Conservation (phyloP, 495 filamentous ascomycete genomes). For the Hypoxylon rickii region DNA sequence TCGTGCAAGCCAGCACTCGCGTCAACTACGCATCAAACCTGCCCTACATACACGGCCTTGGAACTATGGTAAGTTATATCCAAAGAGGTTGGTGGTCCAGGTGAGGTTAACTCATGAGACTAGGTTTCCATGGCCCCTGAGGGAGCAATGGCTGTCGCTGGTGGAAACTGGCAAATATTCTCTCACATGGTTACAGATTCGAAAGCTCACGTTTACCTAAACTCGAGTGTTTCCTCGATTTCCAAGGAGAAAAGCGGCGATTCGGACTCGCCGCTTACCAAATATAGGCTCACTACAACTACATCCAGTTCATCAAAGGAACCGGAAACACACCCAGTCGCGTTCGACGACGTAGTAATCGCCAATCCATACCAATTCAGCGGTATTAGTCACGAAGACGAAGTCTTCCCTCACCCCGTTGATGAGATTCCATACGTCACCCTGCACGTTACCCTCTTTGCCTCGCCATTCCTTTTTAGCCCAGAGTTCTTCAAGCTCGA, state of each 20-base stretch:
- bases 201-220: constrained; percentile 63
- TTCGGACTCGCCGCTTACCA: constrained; percentile 26
- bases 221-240: constrained; percentile 70
- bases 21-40: constrained; percentile 97
- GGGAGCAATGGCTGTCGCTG: constrained; percentile 75
- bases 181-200: constrained; percentile 72
- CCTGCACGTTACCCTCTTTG: constrained; percentile 87
- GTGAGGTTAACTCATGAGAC: constrained; percentile 12
- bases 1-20: constrained; percentile 89
- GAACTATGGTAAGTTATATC: constrained; percentile 76
- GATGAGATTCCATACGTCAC: constrained; percentile 80
- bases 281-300: constrained; percentile 56
- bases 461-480: constrained; percentile 71
- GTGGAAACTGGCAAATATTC: constrained; percentile 97
- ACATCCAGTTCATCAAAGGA: constrained; percentile 30
- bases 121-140: constrained; percentile 76
- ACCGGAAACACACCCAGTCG: constrained; percentile 40
- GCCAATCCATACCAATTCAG: constrained; percentile 78
- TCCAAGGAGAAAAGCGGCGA: constrained; percentile 43
- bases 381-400: constrained; percentile 54
- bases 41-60: constrained; percentile 80
- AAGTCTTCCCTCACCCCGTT: constrained; percentile 55
- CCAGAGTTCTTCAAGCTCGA: constrained; percentile 70
- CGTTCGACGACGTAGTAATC: constrained; percentile 80
- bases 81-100: background rate